Conservation (phyloP, 192 early-diverging fungal species). For the Podila epigama region DNA sequence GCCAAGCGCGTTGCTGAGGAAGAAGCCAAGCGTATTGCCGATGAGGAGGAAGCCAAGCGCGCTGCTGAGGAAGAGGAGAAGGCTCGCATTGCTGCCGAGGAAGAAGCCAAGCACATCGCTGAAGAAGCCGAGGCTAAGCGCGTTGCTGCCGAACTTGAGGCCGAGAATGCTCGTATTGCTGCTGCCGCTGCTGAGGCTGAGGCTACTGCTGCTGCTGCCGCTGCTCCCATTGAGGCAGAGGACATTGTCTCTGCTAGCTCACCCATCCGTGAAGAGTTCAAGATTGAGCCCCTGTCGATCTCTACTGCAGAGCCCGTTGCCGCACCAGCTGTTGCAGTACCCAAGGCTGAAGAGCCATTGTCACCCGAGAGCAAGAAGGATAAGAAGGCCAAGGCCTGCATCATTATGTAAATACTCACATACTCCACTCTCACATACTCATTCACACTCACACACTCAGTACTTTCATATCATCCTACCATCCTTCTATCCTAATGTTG, state of each 20-base stretch:
- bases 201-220: conserved; percentile 2
- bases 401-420: conserved; percentile 2
- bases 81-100: conserved; percentile 10
- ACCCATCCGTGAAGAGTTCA: conserved; percentile 1
- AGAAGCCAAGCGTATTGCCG: background rate
- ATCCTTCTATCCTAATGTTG: too few relatives aligned
- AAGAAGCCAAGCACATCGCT: background rate
- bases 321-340: conserved; percentile 1
- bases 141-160: background rate
- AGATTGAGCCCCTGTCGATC: background rate
- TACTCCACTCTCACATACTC: too few relatives aligned
- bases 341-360: conserved; percentile 3
- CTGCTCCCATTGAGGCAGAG: conserved; percentile 1
- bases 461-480: background rate
- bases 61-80: conserved; percentile 1
- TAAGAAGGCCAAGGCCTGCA: conserved; percentile 11
- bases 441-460: too few relatives aligned
- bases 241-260: background rate
- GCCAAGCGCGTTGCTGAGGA: background rate
- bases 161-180: background rate
- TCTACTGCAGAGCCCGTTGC: background rate
- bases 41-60: background rate
- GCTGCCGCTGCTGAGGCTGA: conserved; percentile 13
- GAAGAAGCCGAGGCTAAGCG: conserved; percentile 4
- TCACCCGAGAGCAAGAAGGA: conserved; percentile 4